Base-by-base conservation (phyloP, 352 stramenopile species). In the Phytophthora ohioensis region DNA sequence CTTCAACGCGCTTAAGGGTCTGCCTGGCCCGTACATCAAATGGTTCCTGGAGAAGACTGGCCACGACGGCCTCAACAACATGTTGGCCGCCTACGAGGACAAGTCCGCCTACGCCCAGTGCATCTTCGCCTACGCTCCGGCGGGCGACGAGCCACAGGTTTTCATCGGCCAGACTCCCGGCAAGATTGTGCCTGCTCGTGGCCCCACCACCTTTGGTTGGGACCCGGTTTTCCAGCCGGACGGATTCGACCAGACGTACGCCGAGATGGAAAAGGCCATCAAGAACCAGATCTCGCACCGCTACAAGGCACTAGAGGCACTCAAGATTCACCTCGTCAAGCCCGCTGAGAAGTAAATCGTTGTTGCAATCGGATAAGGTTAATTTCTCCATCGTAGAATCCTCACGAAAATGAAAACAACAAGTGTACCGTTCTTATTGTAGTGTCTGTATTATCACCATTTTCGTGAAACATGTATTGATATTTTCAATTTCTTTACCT, bases 1-100 rank as follows among this genome's bases (percentile, higher is more conserved):
- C 84, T 99, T 99, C 79, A 98, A 98, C 72, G 97, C 96, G 53
- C 85, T 99, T 5, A 76, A 91, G 42, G 97, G 92, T 0, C 88
- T 99, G 1, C 97, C 97, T 0, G 97, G 97, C 0, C 94, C 96
- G 30, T 99, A 99, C 82, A 97, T 99, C 69, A 99, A 99, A 84
- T 99, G 97, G 95, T 99, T 99, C 69, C 81, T 99, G 9, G 93
- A 99, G 41, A 98, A 98, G 71, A 98, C 91, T 60, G 95, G 95
- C 58, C 94, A 90, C 87, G 94, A 58, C 48, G 97, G 83, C 45
- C 97, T 90, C 71, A 99, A 99, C 76, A 98, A 98, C 64, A 82
- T 99, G 80, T 76, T 99, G 43, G 81, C 82, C 11, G 95, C 85
- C 5, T 99, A 98, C 71, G 82, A 95, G 41, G 97, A 99, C 85